These are phyloP conservation scores for Aspergillus eucalypticola DNA, from an alignment of 2,329 filamentous ascomycete genomes.

Conservation along the genomic window DNA sequence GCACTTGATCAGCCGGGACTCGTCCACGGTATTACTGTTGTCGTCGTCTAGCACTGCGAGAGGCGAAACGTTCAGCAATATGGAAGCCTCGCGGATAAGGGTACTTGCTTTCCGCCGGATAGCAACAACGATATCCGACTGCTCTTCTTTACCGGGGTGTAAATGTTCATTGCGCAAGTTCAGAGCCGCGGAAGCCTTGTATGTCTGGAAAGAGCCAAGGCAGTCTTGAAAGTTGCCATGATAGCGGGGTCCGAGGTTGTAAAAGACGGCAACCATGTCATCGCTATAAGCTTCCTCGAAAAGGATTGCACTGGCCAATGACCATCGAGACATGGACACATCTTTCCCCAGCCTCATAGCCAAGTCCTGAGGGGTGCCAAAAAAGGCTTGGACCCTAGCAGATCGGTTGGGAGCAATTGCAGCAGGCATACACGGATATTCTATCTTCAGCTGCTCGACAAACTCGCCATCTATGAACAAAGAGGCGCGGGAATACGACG, in stretches of 20 bases:
- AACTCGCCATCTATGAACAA: slow-evolving; percentile 94
- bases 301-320: slow-evolving; percentile 83
- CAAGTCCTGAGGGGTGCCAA: slow-evolving; percentile 88
- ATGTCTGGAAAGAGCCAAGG: slow-evolving; percentile 93
- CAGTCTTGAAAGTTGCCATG: slow-evolving; percentile 97
- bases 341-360: slow-evolving; percentile 73
- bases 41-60: slow-evolving; percentile 78
- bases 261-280: slow-evolving; percentile 87
- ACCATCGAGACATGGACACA: slow-evolving; percentile 77
- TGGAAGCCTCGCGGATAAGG: slow-evolving; percentile 76
- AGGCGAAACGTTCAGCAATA: slow-evolving; percentile 81
- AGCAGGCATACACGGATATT: slow-evolving; percentile 78
- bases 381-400: slow-evolving; percentile 78
- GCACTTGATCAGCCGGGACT: slow-evolving; percentile 72
- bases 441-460: slow-evolving; percentile 84
- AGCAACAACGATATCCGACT: slow-evolving; percentile 85
- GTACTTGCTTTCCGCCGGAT: slow-evolving; percentile 82
- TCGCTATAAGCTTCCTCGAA: slow-evolving; percentile 87
- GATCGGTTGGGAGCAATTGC: slow-evolving; percentile 54
- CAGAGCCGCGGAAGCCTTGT: slow-evolving; percentile 85
- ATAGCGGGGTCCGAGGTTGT: slow-evolving; percentile 85
- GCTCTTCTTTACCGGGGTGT: slow-evolving; percentile 84
- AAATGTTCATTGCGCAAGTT: slow-evolving; percentile 89
- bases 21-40: slow-evolving; percentile 68
- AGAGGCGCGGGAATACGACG: slow-evolving; percentile 75